These are phyloP conservation scores for Penicillium canescens DNA, from an alignment of 495 filamentous ascomycete species.

Conservation along the genomic window DNA sequence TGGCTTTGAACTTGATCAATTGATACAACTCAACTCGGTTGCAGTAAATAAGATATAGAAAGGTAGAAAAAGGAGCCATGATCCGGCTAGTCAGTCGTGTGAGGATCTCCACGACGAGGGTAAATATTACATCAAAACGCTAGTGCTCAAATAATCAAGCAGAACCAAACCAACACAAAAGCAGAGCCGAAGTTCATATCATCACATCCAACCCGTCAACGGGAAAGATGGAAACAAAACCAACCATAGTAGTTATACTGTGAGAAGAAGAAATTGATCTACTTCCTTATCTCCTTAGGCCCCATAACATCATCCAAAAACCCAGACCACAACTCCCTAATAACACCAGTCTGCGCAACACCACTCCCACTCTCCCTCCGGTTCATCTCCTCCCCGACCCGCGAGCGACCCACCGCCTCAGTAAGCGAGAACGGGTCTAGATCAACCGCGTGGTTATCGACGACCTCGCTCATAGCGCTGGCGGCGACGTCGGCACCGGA, in stretches of 20 bases:
- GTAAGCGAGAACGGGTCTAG: slow-evolving; percentile 61
- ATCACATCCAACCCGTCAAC: slow-evolving; percentile 4
- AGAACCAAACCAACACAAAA: neutral
- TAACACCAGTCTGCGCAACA: slow-evolving; percentile 34
- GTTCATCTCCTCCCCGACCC: slow-evolving; percentile 38
- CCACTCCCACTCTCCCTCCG: slow-evolving; percentile 18
- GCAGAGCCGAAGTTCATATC: neutral
- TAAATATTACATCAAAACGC: slow-evolving; percentile 14
- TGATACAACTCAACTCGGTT: too few species aligned
- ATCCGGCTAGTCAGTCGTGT: too few species aligned
- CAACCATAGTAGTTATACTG: neutral
- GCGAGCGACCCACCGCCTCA: slow-evolving; percentile 47
- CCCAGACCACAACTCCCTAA: slow-evolving; percentile 53
- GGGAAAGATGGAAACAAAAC: slow-evolving; percentile 5
- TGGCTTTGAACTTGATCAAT: too few species aligned
- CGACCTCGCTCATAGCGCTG: slow-evolving; percentile 58
- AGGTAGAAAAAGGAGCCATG: too few species aligned
- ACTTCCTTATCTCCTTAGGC: slow-evolving; percentile 35
- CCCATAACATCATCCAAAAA: slow-evolving; percentile 62
- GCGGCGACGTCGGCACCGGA: slow-evolving; percentile 52
- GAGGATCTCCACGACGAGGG: neutral
- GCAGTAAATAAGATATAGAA: too few species aligned
- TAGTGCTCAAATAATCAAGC: slow-evolving; percentile 1
- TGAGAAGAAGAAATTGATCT: neutral
- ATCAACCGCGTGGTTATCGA: slow-evolving; percentile 56